These are phyloP conservation scores for Colletotrichum brevisporum DNA, from an alignment of 2,329 filamentous ascomycete genomes.

Conservation along the genomic window DNA sequence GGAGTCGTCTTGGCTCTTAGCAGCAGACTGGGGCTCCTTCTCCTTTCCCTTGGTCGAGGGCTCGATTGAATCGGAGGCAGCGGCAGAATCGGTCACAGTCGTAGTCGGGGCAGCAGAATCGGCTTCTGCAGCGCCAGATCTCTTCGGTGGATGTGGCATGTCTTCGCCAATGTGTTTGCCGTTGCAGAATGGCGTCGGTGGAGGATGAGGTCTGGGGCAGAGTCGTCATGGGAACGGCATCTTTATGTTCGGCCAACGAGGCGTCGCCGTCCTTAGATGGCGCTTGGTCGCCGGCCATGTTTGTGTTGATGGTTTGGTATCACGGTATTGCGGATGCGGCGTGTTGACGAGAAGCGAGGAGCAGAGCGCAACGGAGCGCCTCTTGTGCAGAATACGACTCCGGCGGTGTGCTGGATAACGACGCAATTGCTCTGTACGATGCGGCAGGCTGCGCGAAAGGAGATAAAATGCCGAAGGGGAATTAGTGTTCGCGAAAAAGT, in stretches of 20 bases:
- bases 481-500: not conserved
- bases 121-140: constrained; percentile 22
- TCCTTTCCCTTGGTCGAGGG: constrained; percentile 52
- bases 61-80: constrained; percentile 35
- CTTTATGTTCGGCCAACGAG: constrained; percentile 52
- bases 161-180: constrained; percentile 24
- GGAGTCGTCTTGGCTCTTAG: constrained; percentile 50
- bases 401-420: constrained; percentile 40
- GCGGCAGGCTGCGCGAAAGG: constrained; percentile 18
- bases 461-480: not conserved
- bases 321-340: constrained; percentile 40
- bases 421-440: constrained; percentile 35
- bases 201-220: constrained; percentile 46
- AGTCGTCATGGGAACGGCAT: constrained; percentile 55
- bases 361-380: constrained; percentile 37
- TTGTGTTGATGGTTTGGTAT: constrained; percentile 47
- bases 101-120: not conserved
- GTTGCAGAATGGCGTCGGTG: constrained; percentile 22
- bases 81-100: constrained; percentile 13
- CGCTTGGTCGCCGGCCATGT: constrained; percentile 49
- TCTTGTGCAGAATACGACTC: constrained; percentile 41
- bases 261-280: constrained; percentile 41
- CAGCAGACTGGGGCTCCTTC: constrained; percentile 47
- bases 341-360: constrained; percentile 29
- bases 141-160: constrained; percentile 16